Base-by-base conservation (phyloP, 2,329 filamentous ascomycete species). In the Epichloe coenophiala region DNA sequence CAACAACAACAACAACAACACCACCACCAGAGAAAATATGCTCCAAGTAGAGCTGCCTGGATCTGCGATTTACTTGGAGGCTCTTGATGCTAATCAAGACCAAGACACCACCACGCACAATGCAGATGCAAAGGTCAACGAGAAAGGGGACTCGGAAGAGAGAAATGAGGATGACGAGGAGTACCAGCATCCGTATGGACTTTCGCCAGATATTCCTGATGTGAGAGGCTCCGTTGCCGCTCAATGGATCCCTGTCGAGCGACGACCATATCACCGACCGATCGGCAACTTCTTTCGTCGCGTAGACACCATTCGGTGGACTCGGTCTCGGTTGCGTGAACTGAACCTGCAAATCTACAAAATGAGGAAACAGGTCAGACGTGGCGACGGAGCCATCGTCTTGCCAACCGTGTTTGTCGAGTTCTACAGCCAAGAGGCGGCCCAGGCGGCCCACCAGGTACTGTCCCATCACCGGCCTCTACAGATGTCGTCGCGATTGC, bases 301-400 rank as follows among this genome's bases (percentile, higher is more conserved):
- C 65, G 90, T 96, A 15, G 93, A 98, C 68, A 93, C 89, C 0
- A 96, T 98, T 65, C 81, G 91, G 55, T 96, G 86, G 85, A 86
- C 82, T 55, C 85, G 93, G 48, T 72, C 75, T 1, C 61, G 68
- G 4, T 59, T 72, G 2, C 64, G 65, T 27, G 61, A 69, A 2
- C 58, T 72, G 13, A 71, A 70, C 45, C 53, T 61, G 0, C 63
- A 68, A 15, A 71, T 72, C 33, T 65, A 59, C 54, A 85, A 94
- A 65, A 79, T 96, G 48, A 78, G 84, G 56, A 81, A 81, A 46
- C 77, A 94, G 43, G 83, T 84, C 48, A 83, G 86, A 0, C 76
- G 86, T 53, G 83, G 88, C 33, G 76, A 86, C 39, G 80, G 74
- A 44, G 77, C 81, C 54, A 77, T 80, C 54, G 77, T 80, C 55